Evolutionary conservation across 2,329 filamentous ascomycete genomes (phyloP).

Genomic region (Bimuria novae-zelandiae): DNA sequence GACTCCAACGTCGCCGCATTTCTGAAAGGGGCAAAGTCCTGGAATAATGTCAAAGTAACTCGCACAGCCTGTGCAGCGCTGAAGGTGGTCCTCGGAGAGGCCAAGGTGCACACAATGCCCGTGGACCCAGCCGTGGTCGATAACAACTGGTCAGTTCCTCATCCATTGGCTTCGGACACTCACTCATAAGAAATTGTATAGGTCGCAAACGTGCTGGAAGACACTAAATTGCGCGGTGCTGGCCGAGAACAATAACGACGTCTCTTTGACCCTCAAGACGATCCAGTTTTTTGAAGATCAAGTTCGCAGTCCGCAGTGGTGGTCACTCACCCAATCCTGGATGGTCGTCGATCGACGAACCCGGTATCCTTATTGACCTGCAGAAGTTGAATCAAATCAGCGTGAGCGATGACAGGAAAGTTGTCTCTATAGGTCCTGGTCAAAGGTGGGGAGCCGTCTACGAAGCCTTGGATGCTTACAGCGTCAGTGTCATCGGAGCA

Average conservation of each 20-base stretch:
- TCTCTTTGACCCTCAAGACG: not conserved
- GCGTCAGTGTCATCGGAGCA: constrained; percentile 14
- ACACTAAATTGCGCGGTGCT: not conserved
- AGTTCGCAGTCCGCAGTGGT: constrained; percentile 12
- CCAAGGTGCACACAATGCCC: constrained; percentile 2
- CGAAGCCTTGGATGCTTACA: not conserved
- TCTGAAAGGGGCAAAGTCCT: not conserved
- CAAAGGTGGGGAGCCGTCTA: constrained; percentile 13
- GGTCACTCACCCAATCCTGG: constrained; percentile 15
- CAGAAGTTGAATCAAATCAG: constrained; percentile 1
- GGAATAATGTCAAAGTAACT: not conserved
- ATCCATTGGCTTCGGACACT: not conserved
- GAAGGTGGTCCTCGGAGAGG: constrained; percentile 3
- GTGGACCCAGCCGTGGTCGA: not conserved
- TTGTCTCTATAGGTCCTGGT: constrained; percentile 29
- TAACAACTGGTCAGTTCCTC: constrained; percentile 4
- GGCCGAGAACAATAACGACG: not conserved
- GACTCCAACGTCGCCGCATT: not conserved
- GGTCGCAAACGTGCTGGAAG: constrained; percentile 9
- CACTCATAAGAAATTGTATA: not conserved
- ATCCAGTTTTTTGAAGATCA: constrained; percentile 11
- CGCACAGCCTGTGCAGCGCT: not conserved
- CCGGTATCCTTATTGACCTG: not conserved
- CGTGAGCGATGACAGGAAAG: constrained; percentile 15
- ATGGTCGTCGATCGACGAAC: constrained; percentile 3